A percentile compares a stretch with the other conserved stretches of the same genome.
phyloP scores from a whole-genome alignment of 2,329 filamentous ascomycete genomes.

The Alternaria consortialis region DNA sequence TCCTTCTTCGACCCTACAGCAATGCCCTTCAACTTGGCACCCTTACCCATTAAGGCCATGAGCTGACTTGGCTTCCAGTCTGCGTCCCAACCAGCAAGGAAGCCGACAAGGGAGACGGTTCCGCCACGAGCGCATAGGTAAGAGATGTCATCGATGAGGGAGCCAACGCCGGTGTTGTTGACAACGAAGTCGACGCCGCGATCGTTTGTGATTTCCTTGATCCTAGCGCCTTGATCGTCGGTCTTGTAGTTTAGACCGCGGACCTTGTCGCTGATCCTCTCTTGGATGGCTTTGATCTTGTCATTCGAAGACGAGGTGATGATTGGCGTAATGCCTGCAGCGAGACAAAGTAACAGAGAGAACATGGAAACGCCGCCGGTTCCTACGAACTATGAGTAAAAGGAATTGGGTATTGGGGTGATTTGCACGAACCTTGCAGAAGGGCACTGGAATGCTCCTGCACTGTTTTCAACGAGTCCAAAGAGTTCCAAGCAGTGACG shows the following conservation, averaged over 20 bases:
- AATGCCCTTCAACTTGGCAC: conserved; percentile 54
- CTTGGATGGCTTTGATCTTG: conserved; percentile 62
- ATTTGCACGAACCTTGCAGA: conserved; percentile 14
- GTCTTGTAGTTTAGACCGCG: conserved; percentile 67
- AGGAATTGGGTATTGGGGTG: not conserved
- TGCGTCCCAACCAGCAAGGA: conserved; percentile 26
- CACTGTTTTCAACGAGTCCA: conserved; percentile 24
- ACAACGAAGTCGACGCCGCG: conserved; percentile 58
- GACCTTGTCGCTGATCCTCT: conserved; percentile 24
- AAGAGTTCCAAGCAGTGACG: conserved; percentile 35
- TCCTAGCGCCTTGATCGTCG: conserved; percentile 64
- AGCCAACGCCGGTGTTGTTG: conserved; percentile 45
- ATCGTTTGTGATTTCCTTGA: conserved; percentile 55
- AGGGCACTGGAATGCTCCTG: conserved; percentile 22
- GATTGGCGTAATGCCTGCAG: conserved; percentile 55
- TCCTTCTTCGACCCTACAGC: conserved; percentile 66
- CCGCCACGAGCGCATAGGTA: conserved; percentile 25
- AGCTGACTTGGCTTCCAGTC: conserved; percentile 21
- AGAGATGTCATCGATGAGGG: conserved; percentile 26
- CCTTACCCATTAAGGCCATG: conserved; percentile 30
- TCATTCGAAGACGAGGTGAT: conserved; percentile 66
- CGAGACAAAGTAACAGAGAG: conserved; percentile 36
- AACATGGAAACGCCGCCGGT: conserved; percentile 55
- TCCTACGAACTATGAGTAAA: conserved; percentile 17
- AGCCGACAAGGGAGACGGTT: conserved; percentile 37